Evolutionary conservation across 1,139 yeast genomes (phyloP).

Genomic region (Candida smagusa): DNA sequence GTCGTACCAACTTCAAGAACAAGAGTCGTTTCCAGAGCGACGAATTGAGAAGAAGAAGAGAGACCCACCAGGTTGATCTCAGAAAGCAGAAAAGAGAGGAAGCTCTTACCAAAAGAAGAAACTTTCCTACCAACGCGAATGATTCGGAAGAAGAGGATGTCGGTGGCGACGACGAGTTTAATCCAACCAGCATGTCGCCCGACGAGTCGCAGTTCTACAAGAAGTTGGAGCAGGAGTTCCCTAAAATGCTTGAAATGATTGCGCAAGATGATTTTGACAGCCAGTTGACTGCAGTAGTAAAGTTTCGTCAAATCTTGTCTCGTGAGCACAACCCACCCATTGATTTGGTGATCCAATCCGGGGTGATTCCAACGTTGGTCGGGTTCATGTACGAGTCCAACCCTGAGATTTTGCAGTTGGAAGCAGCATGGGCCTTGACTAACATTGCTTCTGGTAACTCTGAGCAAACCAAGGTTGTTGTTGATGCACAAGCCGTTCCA

Average conservation of each 20-base stretch:
- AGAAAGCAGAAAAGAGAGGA: conserved; percentile 97
- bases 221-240: conserved; percentile 73
- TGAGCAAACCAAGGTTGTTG: conserved; percentile 85
- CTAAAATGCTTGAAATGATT: conserved; percentile 80
- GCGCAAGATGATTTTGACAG: conserved; percentile 73
- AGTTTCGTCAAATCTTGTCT: conserved; percentile 88
- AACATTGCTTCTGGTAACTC: conserved; percentile 96
- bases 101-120: conserved; percentile 88
- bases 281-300: conserved; percentile 86
- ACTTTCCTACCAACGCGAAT: conserved; percentile 44
- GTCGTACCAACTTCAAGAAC: conserved; percentile 95
- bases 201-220: conserved; percentile 52
- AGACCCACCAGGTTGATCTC: conserved; percentile 93
- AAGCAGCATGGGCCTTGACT: conserved; percentile 99
- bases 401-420: conserved; percentile 87
- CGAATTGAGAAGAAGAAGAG: conserved; percentile 96
- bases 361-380: conserved; percentile 89
- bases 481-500: conserved; percentile 93
- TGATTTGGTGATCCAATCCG: conserved; percentile 86
- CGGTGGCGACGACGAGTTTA: conserved; percentile 44
- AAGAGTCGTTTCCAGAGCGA: conserved; percentile 93
- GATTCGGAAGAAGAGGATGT: conserved; percentile 44
- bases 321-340: conserved; percentile 98
- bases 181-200: conserved; percentile 30
- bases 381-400: conserved; percentile 76